A percentile compares a stretch with the other conserved stretches of the same genome.
phyloP scores from a whole-genome alignment of 768 basidiomycete genomes.

The Leccinum uliginosum region DNA sequence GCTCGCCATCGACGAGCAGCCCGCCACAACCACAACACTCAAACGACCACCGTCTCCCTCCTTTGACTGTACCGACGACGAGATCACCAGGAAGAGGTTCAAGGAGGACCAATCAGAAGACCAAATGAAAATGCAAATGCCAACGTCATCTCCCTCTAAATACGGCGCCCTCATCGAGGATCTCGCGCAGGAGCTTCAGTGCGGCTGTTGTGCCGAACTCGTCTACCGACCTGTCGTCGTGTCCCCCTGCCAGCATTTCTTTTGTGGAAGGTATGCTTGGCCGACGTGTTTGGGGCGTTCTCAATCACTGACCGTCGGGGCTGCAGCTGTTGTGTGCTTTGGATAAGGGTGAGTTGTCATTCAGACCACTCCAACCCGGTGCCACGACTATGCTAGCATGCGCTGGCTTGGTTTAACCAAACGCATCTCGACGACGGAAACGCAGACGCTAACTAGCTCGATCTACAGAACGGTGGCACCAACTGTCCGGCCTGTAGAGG shows the following conservation, averaged over 20 bases:
- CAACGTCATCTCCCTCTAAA: slow-evolving; percentile 19
- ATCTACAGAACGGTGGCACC: slow-evolving; percentile 70
- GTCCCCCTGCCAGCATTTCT: slow-evolving; percentile 84
- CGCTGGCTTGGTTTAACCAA: neutral
- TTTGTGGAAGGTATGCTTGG: slow-evolving; percentile 72
- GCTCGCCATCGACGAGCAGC: slow-evolving; percentile 10
- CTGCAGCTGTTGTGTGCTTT: slow-evolving; percentile 70
- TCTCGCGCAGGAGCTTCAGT: slow-evolving; percentile 72
- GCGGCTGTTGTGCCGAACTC: slow-evolving; percentile 80
- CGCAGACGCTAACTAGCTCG: slow-evolving; percentile 10
- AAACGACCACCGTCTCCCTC: slow-evolving; percentile 64
- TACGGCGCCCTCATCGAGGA: slow-evolving; percentile 47
- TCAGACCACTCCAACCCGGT: neutral
- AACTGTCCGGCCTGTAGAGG: slow-evolving; percentile 81
- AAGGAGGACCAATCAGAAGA: slow-evolving; percentile 42
- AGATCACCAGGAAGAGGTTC: slow-evolving; percentile 55
- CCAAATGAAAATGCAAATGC: slow-evolving; percentile 7
- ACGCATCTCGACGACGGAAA: neutral
- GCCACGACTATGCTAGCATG: slow-evolving; percentile 1
- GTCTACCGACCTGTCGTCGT: slow-evolving; percentile 81
- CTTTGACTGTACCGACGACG: slow-evolving; percentile 46
- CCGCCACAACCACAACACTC: slow-evolving; percentile 23
- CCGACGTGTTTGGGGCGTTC: neutral
- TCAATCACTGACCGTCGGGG: slow-evolving; percentile 42
- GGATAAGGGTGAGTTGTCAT: slow-evolving; percentile 68